Evolutionary conservation across 2,329 filamentous ascomycete species (phyloP).

Genomic region (Cryphonectria nitschkei): DNA sequence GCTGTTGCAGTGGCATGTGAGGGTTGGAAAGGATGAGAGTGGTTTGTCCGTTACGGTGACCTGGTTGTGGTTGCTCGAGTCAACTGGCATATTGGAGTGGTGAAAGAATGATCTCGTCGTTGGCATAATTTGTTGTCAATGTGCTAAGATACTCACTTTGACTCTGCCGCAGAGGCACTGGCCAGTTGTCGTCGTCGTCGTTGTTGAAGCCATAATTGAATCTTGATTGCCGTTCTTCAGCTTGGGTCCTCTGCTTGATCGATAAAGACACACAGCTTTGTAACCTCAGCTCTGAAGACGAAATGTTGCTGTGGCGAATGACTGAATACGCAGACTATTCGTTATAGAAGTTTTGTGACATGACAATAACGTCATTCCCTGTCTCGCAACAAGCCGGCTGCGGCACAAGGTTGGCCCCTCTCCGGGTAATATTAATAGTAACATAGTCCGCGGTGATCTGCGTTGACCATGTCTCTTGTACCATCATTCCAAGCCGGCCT

Average conservation of each 20-base stretch:
- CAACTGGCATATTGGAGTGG: background rate
- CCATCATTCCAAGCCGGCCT: background rate
- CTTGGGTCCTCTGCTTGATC: background rate
- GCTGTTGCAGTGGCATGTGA: constrained; percentile 26
- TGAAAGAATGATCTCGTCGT: background rate
- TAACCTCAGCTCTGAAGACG: background rate
- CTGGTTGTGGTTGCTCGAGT: background rate
- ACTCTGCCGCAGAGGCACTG: constrained; percentile 28
- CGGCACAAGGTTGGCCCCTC: constrained; percentile 4
- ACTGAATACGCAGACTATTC: background rate
- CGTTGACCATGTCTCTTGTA: background rate
- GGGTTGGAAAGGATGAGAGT: constrained; percentile 21
- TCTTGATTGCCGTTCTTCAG: background rate
- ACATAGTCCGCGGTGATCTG: background rate
- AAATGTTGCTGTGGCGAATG: background rate
- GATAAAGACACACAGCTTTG: background rate
- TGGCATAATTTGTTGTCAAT: background rate
- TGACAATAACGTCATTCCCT: constrained; percentile 3
- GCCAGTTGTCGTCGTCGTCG: constrained; percentile 13
- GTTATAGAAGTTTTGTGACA: background rate
- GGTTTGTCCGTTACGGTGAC: constrained; percentile 24
- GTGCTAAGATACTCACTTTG: constrained; percentile 7
- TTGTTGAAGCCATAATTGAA: background rate
- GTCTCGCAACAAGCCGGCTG: background rate
- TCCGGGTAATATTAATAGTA: background rate